Percentiles rank a stretch among this genome's conserved stretches.
These are phyloP conservation scores for Kodamaea jinghongensis DNA, from an alignment of 805 yeast genomes.

Conservation along the genomic window DNA sequence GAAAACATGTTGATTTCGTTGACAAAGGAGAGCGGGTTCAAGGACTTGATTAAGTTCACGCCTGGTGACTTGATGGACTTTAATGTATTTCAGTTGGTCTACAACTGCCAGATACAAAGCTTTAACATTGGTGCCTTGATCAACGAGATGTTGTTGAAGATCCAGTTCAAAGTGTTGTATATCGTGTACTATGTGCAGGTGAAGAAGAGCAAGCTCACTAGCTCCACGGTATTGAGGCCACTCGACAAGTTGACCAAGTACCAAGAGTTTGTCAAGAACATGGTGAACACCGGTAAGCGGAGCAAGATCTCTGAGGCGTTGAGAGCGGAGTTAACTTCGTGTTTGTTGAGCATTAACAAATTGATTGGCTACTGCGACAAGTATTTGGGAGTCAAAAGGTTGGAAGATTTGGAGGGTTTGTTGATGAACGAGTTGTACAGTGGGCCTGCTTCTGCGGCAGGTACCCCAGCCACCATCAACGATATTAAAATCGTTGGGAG, in stretches of 20 bases:
- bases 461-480: neutral
- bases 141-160: slow-evolving; percentile 7
- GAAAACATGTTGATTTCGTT: slow-evolving; percentile 2
- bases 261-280: slow-evolving; percentile 6
- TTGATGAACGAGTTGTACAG: neutral
- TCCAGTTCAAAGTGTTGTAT: slow-evolving; percentile 1
- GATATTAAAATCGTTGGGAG: slow-evolving; percentile 1
- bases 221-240: slow-evolving; percentile 4
- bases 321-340: slow-evolving; percentile 5
- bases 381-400: slow-evolving; percentile 1
- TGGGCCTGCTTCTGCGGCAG: neutral
- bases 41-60: slow-evolving; percentile 9
- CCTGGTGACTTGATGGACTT: slow-evolving; percentile 7
- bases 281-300: slow-evolving; percentile 1
- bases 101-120: slow-evolving; percentile 6
- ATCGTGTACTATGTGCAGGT: slow-evolving; percentile 3
- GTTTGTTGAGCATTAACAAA: slow-evolving; percentile 7
- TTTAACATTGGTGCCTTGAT: slow-evolving; percentile 13
- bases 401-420: slow-evolving; percentile 4
- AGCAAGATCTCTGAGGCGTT: slow-evolving; percentile 1
- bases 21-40: slow-evolving; percentile 4
- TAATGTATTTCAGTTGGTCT: slow-evolving; percentile 9
- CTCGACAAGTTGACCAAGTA: slow-evolving; percentile 7
- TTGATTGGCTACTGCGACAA: slow-evolving; percentile 5
- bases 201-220: neutral